Evolutionary conservation across 2,329 filamentous ascomycete genomes (phyloP).

Genomic region (Diaporthe sp.): DNA sequence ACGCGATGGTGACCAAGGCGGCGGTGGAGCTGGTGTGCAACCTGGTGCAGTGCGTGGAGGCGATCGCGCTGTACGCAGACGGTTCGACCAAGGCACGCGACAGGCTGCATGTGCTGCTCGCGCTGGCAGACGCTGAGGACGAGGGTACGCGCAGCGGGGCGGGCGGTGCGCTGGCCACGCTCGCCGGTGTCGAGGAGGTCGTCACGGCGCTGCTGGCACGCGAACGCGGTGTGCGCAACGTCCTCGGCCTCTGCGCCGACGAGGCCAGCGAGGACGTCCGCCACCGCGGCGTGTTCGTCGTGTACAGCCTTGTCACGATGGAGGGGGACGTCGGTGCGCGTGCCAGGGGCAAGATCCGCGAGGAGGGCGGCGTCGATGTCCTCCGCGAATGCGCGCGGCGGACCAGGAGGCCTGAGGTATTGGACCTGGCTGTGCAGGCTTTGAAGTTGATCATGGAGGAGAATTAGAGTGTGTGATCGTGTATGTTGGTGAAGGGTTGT

Average conservation of each 20-base stretch:
- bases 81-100: conserved; percentile 76
- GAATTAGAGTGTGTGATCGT: neutral
- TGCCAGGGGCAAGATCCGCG: conserved; percentile 72
- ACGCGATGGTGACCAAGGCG: conserved; percentile 83
- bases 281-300: conserved; percentile 80
- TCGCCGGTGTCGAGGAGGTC: conserved; percentile 83
- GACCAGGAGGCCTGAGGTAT: conserved; percentile 76
- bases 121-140: conserved; percentile 89
- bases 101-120: conserved; percentile 86
- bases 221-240: conserved; percentile 79
- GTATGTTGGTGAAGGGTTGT: neutral
- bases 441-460: conserved; percentile 75
- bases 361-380: conserved; percentile 74
- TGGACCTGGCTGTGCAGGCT: conserved; percentile 79
- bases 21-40: conserved; percentile 94
- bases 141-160: conserved; percentile 84
- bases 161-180: conserved; percentile 87
- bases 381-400: conserved; percentile 80
- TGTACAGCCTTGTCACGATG: conserved; percentile 79
- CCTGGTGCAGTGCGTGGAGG: conserved; percentile 78
- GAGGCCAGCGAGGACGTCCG: conserved; percentile 74
- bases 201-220: conserved; percentile 79
- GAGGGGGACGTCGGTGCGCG: conserved; percentile 75
- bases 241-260: conserved; percentile 86
- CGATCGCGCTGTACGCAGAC: conserved; percentile 78